These are phyloP conservation scores for Cryptococcus hybrid DNA, from an alignment of 1,284 basidiomycete species.

Conservation along the genomic window DNA sequence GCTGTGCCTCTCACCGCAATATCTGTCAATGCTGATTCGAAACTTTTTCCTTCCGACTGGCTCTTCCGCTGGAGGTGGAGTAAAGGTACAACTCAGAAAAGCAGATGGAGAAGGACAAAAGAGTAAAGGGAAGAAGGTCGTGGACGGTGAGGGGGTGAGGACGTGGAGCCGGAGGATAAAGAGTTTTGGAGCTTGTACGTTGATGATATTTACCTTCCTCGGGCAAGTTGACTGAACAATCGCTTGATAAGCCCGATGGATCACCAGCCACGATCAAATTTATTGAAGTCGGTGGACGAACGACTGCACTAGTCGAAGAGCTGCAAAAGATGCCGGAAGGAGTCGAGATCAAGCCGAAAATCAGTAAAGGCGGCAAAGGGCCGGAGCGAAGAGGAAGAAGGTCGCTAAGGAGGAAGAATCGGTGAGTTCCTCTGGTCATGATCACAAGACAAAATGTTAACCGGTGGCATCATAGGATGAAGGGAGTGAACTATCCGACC, in stretches of 20 bases:
- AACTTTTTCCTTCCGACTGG: conserved; percentile 62
- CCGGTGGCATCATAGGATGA: background rate
- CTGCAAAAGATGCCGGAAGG: conserved; percentile 58
- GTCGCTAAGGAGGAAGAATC: conserved; percentile 10
- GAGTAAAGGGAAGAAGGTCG: conserved; percentile 9
- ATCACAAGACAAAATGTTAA: background rate
- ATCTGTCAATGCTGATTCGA: conserved; percentile 68
- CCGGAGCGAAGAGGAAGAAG: conserved; percentile 14
- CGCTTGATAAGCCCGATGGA: conserved; percentile 61
- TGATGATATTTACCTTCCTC: background rate
- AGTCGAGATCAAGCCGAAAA: conserved; percentile 41
- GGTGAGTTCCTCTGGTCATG: conserved; percentile 8
- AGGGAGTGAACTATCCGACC: conserved; percentile 6
- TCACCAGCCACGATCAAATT: conserved; percentile 69
- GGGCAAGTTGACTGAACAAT: background rate
- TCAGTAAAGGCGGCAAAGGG: conserved; percentile 29
- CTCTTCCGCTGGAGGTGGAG: conserved; percentile 56
- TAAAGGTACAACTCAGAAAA: conserved; percentile 65
- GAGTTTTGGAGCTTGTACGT: conserved; percentile 58
- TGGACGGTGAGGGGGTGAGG: conserved; percentile 18
- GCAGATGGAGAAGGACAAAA: conserved; percentile 13
- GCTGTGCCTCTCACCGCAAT: conserved; percentile 66
- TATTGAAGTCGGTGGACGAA: conserved; percentile 75
- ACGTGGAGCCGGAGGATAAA: conserved; percentile 33
- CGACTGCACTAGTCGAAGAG: conserved; percentile 69